Conservation (phyloP, 257 asterid species). For the Handroanthus guayacan region DNA sequence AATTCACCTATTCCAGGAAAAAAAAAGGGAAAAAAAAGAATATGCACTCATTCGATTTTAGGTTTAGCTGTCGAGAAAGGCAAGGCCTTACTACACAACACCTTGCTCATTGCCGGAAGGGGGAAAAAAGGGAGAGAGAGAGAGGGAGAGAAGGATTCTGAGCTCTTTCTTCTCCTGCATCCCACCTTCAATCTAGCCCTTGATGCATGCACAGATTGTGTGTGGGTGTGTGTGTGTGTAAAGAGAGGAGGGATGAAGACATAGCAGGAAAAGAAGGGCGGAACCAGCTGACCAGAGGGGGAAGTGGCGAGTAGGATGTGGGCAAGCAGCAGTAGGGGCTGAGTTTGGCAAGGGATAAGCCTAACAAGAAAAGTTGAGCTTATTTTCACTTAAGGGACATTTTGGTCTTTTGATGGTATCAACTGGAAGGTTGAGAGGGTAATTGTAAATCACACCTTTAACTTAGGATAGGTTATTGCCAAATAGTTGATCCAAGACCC, state of each 20-base stretch:
- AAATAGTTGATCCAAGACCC: conserved; percentile 1
- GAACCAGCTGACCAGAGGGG: background rate
- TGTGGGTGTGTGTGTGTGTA: background rate
- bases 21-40: too few species aligned
- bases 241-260: background rate
- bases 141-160: too few species aligned
- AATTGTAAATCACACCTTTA: background rate
- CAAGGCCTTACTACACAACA: too few species aligned
- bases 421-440: conserved; percentile 8
- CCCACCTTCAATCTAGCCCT: conserved; percentile 11
- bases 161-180: too few species aligned
- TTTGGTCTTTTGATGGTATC: conserved; percentile 7
- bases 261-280: conserved; percentile 24
- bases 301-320: conserved; percentile 18
- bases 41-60: too few species aligned
- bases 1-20: background rate
- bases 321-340: background rate
- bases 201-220: background rate
- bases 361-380: background rate
- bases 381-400: conserved; percentile 14
- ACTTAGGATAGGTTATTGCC: background rate
- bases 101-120: too few species aligned
- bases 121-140: too few species aligned
- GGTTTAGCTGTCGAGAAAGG: too few species aligned
- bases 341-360: conserved; percentile 13